Evolutionary conservation across 2,329 filamentous ascomycete species (phyloP).

Genomic region (Claviceps paspali): DNA sequence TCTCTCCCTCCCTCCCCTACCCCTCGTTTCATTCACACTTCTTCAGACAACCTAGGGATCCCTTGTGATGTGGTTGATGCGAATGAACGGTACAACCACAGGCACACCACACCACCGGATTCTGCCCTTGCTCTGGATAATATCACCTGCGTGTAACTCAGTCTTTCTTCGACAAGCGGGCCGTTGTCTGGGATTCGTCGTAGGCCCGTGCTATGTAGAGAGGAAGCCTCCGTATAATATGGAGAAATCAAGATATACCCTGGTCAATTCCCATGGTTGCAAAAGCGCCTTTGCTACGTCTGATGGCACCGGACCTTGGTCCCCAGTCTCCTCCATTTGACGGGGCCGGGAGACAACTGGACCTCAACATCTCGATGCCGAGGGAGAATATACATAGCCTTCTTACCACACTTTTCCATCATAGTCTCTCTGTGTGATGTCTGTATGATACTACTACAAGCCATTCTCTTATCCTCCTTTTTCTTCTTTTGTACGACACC

Average conservation of each 20-base stretch:
- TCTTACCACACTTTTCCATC: constrained; percentile 8
- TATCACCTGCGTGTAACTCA: not conserved
- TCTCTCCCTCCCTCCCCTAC: too few relatives aligned
- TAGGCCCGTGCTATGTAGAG: too few relatives aligned
- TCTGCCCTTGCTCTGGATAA: not conserved
- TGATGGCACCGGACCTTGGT: not conserved
- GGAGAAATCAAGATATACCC: constrained; percentile 5
- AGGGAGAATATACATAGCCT: constrained; percentile 11
- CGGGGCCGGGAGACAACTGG: not conserved
- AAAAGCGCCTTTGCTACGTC: not conserved
- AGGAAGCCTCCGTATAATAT: not conserved
- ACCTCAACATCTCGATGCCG: constrained; percentile 2
- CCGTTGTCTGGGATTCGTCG: not conserved
- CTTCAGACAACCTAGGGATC: constrained; percentile 6
- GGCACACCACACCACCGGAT: constrained; percentile 9
- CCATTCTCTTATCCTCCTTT: too few relatives aligned
- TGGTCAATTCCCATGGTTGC: constrained; percentile 1
- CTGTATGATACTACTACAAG: too few relatives aligned
- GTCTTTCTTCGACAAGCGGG: not conserved
- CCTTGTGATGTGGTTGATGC: constrained; percentile 2
- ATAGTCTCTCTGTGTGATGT: not conserved
- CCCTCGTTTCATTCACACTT: not conserved
- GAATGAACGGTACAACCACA: constrained; percentile 2
- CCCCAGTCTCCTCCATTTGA: too few relatives aligned
- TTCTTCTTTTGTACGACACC: too few relatives aligned